Base-by-base conservation (phyloP, 805 yeast species). In the Candida germanica region DNA sequence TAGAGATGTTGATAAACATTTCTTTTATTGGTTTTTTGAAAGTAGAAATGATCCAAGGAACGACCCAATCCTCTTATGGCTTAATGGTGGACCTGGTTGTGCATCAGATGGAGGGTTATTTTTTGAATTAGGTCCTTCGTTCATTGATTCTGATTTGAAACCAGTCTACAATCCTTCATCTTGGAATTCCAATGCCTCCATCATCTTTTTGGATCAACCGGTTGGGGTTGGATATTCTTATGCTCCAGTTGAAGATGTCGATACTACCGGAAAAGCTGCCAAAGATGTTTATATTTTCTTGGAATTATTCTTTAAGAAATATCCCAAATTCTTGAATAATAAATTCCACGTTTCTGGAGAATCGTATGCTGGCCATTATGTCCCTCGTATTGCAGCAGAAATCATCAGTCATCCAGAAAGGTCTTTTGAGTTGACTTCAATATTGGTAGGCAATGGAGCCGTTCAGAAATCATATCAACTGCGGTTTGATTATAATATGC, bases 361-460 rank as follows among this genome's bases (percentile, higher is more conserved):
- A 47, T 64, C 71, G 2, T 66, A 64, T 41, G 69, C 62, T 23
- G 72, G 72, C 33, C 71, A 64, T 55, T 66, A 66, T 50, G 54
- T 65, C 34, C 71, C 71, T n/a, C 58, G 55, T 10, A 62, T 65
- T 39, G 61, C 69, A 7, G 45, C 54, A 17, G 69, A 63, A 44
- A 64, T 66, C 38, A 52, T 66, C 48, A 49, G 56, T 37, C 66
- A 62, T 38, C 54, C 54, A 20, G 62, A 57, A 39, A 59, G 64
- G 42, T 48, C 58, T 1, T 59, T 61, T 47, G 75, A 84, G 50
- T 66, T 87, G 47, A 63, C 81, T 7, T 85, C 95, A 3, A 77
- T 88, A n/a, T 54, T 89, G 56, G 86, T 89, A 48, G 97, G 97
- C 37, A 89, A 89, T 58, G 97, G 97, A 34, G 74, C 87, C 47